A percentile compares a stretch with the other conserved stretches of the same genome.
phyloP scores from a whole-genome alignment of 139 green algal genomes.

The Chlorella ohadii region DNA sequence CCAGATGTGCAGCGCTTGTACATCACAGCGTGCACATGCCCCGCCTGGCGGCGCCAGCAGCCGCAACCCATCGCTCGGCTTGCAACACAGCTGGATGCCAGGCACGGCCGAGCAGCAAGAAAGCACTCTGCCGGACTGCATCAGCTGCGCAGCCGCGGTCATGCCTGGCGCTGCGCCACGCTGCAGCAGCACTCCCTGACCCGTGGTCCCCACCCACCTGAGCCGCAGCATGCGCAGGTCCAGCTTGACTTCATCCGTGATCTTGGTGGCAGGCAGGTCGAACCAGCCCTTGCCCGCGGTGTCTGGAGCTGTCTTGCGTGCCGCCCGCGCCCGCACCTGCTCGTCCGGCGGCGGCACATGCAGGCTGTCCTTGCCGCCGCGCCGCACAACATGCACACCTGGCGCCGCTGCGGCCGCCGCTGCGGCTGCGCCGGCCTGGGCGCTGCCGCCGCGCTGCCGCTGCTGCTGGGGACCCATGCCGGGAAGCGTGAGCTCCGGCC shows the following conservation, averaged over 20 bases:
- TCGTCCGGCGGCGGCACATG: slow-evolving; percentile 21
- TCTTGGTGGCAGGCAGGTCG: slow-evolving; percentile 42
- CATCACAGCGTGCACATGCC: no score
- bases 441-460: neutral
- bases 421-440: no score
- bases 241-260: slow-evolving; percentile 53
- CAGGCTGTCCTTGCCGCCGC: slow-evolving; percentile 5
- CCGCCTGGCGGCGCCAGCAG: no score
- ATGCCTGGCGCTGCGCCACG: no score
- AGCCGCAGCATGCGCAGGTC: slow-evolving; percentile 48
- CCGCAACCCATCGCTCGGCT: no score
- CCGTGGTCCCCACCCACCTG: no score
- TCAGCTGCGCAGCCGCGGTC: no score
- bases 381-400: slow-evolving; percentile 8
- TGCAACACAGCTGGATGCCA: no score
- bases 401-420: neutral
- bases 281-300: slow-evolving; percentile 45
- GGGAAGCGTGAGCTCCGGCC: slow-evolving; percentile 21
- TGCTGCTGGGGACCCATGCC: neutral
- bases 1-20: no score
- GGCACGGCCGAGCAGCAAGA: no score
- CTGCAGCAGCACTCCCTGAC: no score
- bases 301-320: neutral
- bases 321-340: neutral
- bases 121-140: no score